Evolutionary conservation across 441 rosid genomes (phyloP).

Genomic region (Adansonia gregorii): DNA sequence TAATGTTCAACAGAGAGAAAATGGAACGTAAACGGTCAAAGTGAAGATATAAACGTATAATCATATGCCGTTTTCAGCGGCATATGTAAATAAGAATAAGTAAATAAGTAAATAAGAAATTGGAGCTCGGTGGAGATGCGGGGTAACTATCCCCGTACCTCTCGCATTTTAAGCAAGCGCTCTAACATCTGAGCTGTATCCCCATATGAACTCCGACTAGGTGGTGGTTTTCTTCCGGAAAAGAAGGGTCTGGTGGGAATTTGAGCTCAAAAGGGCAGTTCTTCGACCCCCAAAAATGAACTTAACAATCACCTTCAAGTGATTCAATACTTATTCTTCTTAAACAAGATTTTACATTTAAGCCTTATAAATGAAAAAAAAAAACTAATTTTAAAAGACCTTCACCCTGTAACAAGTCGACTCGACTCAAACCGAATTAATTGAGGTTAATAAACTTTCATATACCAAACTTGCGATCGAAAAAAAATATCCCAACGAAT

Average conservation of each 20-base stretch:
- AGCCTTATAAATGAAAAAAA: too few relatives aligned
- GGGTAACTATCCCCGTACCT: constrained; percentile 85
- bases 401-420: too few relatives aligned
- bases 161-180: constrained; percentile 94
- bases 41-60: background rate
- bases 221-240: constrained; percentile 39
- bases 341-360: too few relatives aligned
- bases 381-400: too few relatives aligned
- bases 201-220: constrained; percentile 44
- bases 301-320: constrained; percentile 33
- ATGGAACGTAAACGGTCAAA: background rate
- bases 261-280: constrained; percentile 58
- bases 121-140: constrained; percentile 48
- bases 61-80: background rate
- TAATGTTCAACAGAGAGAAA: background rate
- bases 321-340: too few relatives aligned
- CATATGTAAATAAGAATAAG: too few relatives aligned
- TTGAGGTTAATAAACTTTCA: too few relatives aligned
- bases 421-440: too few relatives aligned
- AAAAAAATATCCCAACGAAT: too few relatives aligned
- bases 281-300: constrained; percentile 61
- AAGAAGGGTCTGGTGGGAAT: constrained; percentile 50
- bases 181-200: constrained; percentile 27
- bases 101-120: too few relatives aligned
- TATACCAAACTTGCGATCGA: too few relatives aligned